A percentile compares a stretch with the other conserved stretches of the same genome.
Conservation (phyloP, 2,329 filamentous ascomycete genomes). For the Exophiala lecanii-corni region DNA sequence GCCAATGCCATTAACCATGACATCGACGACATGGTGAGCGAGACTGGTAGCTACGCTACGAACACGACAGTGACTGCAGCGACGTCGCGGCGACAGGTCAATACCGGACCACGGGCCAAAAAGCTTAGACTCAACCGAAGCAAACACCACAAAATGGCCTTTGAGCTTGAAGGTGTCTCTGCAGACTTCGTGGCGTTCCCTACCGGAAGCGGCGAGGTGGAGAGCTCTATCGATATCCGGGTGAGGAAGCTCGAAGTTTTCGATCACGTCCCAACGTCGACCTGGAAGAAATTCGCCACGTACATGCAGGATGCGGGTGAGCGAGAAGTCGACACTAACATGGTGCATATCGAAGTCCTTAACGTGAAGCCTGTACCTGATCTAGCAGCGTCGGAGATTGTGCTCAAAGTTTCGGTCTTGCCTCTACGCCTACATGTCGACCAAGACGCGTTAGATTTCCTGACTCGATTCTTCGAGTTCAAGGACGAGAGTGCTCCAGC, state of each 20-base stretch:
- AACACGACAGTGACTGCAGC: constrained; percentile 50
- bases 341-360: constrained; percentile 84
- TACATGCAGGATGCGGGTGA: constrained; percentile 86
- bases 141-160: constrained; percentile 89
- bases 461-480: constrained; percentile 96
- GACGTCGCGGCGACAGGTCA: constrained; percentile 33
- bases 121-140: constrained; percentile 74
- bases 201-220: constrained; percentile 69
- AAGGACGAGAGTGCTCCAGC: constrained; percentile 64
- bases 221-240: constrained; percentile 81
- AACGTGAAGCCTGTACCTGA: constrained; percentile 82
- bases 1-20: constrained; percentile 80
- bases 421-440: constrained; percentile 91
- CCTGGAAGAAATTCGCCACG: constrained; percentile 96
- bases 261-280: constrained; percentile 89
- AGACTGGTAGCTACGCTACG: constrained; percentile 83
- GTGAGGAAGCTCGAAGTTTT: constrained; percentile 83
- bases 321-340: constrained; percentile 77
- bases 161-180: constrained; percentile 81
- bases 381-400: constrained; percentile 82
- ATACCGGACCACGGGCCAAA: constrained; percentile 42
- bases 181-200: constrained; percentile 79
- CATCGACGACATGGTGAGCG: constrained; percentile 77
- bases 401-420: constrained; percentile 71
- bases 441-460: constrained; percentile 94